phyloP scores from a whole-genome alignment of 805 yeast species.

The Candida easanensis region DNA sequence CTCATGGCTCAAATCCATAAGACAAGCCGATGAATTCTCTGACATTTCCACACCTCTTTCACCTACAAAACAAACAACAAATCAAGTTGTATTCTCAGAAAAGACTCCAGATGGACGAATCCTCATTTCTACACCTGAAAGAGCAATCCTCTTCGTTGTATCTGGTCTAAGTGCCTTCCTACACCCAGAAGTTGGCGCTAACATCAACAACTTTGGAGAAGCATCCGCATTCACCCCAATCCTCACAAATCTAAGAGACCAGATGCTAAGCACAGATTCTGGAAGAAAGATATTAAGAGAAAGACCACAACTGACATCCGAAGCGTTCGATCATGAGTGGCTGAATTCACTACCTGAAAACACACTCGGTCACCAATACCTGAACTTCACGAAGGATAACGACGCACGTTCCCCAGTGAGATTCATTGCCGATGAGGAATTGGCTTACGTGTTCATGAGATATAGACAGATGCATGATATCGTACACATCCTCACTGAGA shows the following conservation, averaged over 20 bases:
- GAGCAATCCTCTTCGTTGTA: conserved; percentile 58
- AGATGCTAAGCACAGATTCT: conserved; percentile 70
- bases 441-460: conserved; percentile 89
- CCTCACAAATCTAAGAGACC: conserved; percentile 55
- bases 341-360: conserved; percentile 59
- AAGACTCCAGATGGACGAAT: conserved; percentile 73
- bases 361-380: conserved; percentile 79
- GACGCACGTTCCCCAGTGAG: conserved; percentile 89
- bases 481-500: conserved; percentile 86
- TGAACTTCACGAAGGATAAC: conserved; percentile 85
- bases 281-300: conserved; percentile 81
- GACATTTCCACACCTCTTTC: conserved; percentile 14
- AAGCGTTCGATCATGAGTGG: conserved; percentile 59
- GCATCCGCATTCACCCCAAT: conserved; percentile 77
- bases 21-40: conserved; percentile 60
- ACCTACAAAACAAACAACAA: not conserved
- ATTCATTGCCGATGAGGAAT: conserved; percentile 84
- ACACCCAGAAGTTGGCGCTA: conserved; percentile 74
- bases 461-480: conserved; percentile 97
- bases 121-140: conserved; percentile 65
- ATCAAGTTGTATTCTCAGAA: conserved; percentile 18
- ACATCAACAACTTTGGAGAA: conserved; percentile 85
- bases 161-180: conserved; percentile 76
- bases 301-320: conserved; percentile 78
- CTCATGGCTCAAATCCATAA: conserved; percentile 39